A percentile compares a stretch with the other conserved stretches of the same genome.
phyloP scores from a whole-genome alignment of 2,329 filamentous ascomycete species.

The Diaporthe helianthi region DNA sequence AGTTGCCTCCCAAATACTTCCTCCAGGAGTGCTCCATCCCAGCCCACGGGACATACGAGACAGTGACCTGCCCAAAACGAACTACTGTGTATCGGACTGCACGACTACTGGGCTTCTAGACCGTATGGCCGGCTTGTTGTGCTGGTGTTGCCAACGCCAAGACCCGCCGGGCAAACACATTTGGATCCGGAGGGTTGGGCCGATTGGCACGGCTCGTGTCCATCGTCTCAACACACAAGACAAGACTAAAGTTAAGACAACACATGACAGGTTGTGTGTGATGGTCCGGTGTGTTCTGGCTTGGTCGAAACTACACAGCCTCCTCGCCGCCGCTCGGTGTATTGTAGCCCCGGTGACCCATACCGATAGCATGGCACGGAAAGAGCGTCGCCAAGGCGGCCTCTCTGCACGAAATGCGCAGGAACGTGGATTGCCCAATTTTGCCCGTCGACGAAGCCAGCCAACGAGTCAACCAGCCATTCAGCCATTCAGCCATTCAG shows the following conservation, averaged over 20 bases:
- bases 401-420: slow-evolving; percentile 28
- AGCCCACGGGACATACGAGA: slow-evolving; percentile 11
- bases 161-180: neutral
- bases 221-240: slow-evolving; percentile 1
- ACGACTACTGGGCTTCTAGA: slow-evolving; percentile 4
- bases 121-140: neutral
- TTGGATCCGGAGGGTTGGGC: neutral
- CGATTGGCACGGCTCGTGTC: slow-evolving; percentile 7
- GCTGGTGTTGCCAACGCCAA: neutral
- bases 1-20: slow-evolving; percentile 15
- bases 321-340: slow-evolving; percentile 5
- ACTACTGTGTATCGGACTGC: slow-evolving; percentile 9
- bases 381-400: slow-evolving; percentile 29
- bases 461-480: neutral
- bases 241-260: neutral
- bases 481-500: neutral
- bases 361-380: slow-evolving; percentile 18
- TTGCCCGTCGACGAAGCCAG: neutral
- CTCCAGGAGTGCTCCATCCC: neutral
- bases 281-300: slow-evolving; percentile 13
- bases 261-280: neutral
- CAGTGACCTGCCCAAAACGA: slow-evolving; percentile 13
- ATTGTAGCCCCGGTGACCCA: slow-evolving; percentile 17
- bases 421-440: slow-evolving; percentile 9
- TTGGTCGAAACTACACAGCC: slow-evolving; percentile 26